These are phyloP conservation scores for Paulownia fortunei DNA, from an alignment of 257 asterid species.

Conservation along the genomic window DNA sequence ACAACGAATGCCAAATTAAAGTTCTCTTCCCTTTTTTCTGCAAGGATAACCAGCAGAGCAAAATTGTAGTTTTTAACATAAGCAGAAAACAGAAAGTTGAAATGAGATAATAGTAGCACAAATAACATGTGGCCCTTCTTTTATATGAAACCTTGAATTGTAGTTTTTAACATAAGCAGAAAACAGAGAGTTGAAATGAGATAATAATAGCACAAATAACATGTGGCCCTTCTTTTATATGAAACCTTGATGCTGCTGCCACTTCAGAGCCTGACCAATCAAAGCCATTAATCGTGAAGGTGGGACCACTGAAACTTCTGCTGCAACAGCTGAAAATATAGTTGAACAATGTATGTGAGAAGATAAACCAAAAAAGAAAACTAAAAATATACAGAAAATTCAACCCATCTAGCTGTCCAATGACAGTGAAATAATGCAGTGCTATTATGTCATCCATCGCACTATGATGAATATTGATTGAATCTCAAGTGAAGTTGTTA, in stretches of 20 bases:
- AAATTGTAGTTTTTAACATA: slow-evolving; percentile 24
- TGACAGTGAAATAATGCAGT: background rate
- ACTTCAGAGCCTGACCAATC: slow-evolving; percentile 97
- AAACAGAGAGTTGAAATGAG: background rate
- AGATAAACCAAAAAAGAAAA: slow-evolving; percentile 6
- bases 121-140: slow-evolving; percentile 26
- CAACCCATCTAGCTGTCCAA: slow-evolving; percentile 20
- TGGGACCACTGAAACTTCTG: slow-evolving; percentile 99
- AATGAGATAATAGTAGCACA: slow-evolving; percentile 10
- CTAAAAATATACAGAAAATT: background rate
- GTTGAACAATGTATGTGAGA: slow-evolving; percentile 35
- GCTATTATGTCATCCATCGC: background rate
- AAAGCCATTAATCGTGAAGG: slow-evolving; percentile 97
- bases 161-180: slow-evolving; percentile 25
- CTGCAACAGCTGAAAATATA: slow-evolving; percentile 72
- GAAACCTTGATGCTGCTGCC: slow-evolving; percentile 99
- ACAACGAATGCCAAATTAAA: slow-evolving; percentile 23
- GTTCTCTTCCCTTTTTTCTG: slow-evolving; percentile 1
- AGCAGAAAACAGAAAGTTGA: slow-evolving; percentile 10
- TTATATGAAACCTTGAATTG: slow-evolving; percentile 68
- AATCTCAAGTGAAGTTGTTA: slow-evolving; percentile 15
- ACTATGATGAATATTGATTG: background rate
- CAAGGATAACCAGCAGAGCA: slow-evolving; percentile 7
- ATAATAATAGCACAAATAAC: slow-evolving; percentile 13
- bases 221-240: slow-evolving; percentile 23